Conservation (phyloP, 345 rosid genomes). For the Nasturtium officinale region DNA sequence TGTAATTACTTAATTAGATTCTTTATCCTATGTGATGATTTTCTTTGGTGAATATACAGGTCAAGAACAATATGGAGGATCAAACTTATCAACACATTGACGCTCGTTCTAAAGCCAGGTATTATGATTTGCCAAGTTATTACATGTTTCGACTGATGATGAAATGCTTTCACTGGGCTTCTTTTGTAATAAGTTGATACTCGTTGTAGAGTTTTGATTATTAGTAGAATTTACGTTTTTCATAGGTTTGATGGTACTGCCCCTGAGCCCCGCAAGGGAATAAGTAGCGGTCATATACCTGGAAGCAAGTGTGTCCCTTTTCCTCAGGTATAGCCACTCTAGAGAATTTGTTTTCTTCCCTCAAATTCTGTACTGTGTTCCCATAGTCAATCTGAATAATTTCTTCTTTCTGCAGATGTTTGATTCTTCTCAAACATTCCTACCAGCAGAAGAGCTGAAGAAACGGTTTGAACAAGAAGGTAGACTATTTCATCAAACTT, state of each 20-base stretch:
- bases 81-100: constrained; percentile 60
- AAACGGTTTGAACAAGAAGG: constrained; percentile 87
- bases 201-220: constrained; percentile 4
- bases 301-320: constrained; percentile 96
- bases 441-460: constrained; percentile 79
- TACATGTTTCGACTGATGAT: constrained; percentile 17
- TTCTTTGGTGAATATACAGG: constrained; percentile 52
- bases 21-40: neutral
- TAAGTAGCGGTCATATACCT: constrained; percentile 94
- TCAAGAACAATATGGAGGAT: constrained; percentile 54
- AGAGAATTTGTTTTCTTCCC: neutral
- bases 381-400: neutral
- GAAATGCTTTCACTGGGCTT: constrained; percentile 1
- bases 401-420: constrained; percentile 62
- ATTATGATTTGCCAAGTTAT: constrained; percentile 10
- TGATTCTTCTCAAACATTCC: constrained; percentile 77
- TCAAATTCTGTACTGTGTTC: neutral
- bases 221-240: neutral
- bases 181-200: neutral
- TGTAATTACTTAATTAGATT: neutral
- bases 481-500: constrained; percentile 31
- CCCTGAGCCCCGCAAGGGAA: constrained; percentile 92
- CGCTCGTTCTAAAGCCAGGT: constrained; percentile 94
- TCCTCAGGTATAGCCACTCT: constrained; percentile 52
- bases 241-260: constrained; percentile 90